Conservation (phyloP, 352 stramenopile species). For the Phytophthora megakarya region DNA sequence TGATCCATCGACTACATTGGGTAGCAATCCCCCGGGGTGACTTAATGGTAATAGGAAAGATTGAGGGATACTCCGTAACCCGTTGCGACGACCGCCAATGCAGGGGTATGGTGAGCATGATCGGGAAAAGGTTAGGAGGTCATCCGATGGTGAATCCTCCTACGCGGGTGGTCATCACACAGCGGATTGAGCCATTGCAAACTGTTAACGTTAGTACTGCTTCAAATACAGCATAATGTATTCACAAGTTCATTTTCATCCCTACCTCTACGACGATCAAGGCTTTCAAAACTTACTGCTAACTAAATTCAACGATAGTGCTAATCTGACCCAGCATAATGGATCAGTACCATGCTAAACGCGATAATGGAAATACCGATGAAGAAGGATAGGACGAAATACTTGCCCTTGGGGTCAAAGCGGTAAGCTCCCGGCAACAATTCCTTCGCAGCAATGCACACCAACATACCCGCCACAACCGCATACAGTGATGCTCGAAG, state of each 20-base stretch:
- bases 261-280: too few species aligned
- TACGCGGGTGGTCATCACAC: background rate
- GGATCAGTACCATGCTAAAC: slow-evolving; percentile 86
- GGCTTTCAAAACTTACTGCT: slow-evolving; percentile 1
- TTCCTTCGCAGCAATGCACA: slow-evolving; percentile 92
- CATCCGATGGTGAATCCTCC: background rate
- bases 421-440: slow-evolving; percentile 90
- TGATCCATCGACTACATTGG: slow-evolving; percentile 27
- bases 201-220: too few species aligned
- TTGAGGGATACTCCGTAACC: slow-evolving; percentile 16
- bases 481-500: slow-evolving; percentile 91
- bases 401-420: slow-evolving; percentile 88
- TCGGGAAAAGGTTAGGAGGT: slow-evolving; percentile 24
- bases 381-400: slow-evolving; percentile 88
- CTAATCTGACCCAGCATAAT: slow-evolving; percentile 60
- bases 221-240: background rate
- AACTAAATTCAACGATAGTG: slow-evolving; percentile 1
- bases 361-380: slow-evolving; percentile 89
- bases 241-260: too few species aligned
- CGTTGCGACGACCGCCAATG: slow-evolving; percentile 21
- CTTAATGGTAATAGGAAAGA: slow-evolving; percentile 24
- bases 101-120: slow-evolving; percentile 25
- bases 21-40: slow-evolving; percentile 20
- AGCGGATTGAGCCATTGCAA: slow-evolving; percentile 3
- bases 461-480: slow-evolving; percentile 92